A percentile compares a stretch with the other conserved stretches of the same genome.
Conservation (phyloP, 2,329 filamentous ascomycete species). For the Colletotrichum sp. region DNA sequence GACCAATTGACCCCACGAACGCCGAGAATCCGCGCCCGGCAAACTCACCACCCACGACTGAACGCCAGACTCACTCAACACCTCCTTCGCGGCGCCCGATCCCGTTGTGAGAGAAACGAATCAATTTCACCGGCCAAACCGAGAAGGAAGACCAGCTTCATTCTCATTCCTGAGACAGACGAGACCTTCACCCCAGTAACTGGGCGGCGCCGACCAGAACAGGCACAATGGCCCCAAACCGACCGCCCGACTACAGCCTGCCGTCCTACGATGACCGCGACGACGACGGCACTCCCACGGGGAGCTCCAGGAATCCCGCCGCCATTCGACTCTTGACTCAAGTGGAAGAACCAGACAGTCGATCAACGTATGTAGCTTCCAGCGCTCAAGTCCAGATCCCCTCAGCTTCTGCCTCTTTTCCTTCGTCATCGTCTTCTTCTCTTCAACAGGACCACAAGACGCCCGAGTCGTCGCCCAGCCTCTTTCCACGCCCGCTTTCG, state of each 20-base stretch:
- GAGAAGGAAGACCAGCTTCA: neutral
- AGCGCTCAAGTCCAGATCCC: neutral
- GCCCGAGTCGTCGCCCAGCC: constrained; percentile 21
- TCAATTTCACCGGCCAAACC: neutral
- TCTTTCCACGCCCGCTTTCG: constrained; percentile 27
- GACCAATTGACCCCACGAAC: neutral
- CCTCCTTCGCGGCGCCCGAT: constrained; percentile 7
- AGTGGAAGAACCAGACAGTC: constrained; percentile 59
- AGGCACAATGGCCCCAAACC: constrained; percentile 52
- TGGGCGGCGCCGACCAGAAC: neutral
- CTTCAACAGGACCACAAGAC: constrained; percentile 19
- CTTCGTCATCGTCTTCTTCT: constrained; percentile 14
- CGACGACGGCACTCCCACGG: constrained; percentile 47
- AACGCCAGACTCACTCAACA: neutral
- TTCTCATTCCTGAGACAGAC: neutral
- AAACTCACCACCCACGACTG: neutral
- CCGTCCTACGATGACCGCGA: constrained; percentile 62
- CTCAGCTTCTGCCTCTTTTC: neutral
- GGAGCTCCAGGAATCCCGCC: constrained; percentile 50
- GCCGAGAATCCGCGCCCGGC: neutral
- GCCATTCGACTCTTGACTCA: constrained; percentile 68
- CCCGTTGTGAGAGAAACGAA: neutral
- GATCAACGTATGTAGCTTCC: constrained; percentile 57
- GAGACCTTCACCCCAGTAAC: constrained; percentile 12
- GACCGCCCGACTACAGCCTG: constrained; percentile 63